Conservation (phyloP, 2,329 filamentous ascomycete species). For the Plenodomus lindquistii region DNA sequence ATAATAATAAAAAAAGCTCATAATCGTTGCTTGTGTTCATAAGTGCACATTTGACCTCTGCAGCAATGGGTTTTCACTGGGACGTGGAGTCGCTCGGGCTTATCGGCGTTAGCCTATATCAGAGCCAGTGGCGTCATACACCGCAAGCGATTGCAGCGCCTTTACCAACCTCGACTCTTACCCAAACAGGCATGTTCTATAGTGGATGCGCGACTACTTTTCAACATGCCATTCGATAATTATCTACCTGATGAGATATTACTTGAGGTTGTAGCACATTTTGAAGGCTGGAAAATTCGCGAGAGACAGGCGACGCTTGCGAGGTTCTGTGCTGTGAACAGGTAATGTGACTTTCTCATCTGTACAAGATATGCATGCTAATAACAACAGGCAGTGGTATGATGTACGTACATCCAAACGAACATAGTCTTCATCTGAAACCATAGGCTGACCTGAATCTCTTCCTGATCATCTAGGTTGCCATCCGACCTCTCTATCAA, state of each 20-base stretch:
- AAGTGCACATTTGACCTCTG: no score
- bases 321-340: constrained; percentile 53
- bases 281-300: constrained; percentile 35
- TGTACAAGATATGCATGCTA: background rate
- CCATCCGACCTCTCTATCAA: constrained; percentile 57
- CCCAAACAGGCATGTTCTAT: background rate
- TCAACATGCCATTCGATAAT: constrained; percentile 13
- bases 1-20: no score
- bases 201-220: background rate
- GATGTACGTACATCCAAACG: constrained; percentile 34
- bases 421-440: background rate
- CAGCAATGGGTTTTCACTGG: no score
- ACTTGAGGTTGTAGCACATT: constrained; percentile 52
- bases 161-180: background rate
- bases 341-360: constrained; percentile 15
- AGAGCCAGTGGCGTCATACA: background rate
- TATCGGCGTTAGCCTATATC: background rate
- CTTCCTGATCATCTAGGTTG: constrained; percentile 15
- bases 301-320: constrained; percentile 54
- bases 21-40: no score
- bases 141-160: background rate
- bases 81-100: background rate
- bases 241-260: constrained; percentile 61
- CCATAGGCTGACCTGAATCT: background rate
- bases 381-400: constrained; percentile 57